Percentiles rank a stretch among this genome's conserved stretches.
These are phyloP conservation scores for Globisporangium sylvaticum DNA, from an alignment of 352 stramenopile species.

Conservation along the genomic window DNA sequence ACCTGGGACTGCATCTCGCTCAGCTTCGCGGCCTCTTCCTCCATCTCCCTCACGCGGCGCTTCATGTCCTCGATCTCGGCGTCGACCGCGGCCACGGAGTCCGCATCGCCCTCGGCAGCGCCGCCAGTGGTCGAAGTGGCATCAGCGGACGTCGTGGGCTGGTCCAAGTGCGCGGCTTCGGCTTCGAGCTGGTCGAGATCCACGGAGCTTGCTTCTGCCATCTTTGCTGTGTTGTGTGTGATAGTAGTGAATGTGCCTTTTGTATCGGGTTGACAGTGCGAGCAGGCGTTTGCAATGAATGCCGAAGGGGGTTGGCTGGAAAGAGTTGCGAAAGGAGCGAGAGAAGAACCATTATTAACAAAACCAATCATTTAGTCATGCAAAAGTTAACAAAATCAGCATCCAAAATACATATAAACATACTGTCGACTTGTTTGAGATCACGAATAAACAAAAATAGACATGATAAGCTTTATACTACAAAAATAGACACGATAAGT, in stretches of 20 bases:
- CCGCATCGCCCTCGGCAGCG: slow-evolving; percentile 21
- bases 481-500: too few relatives aligned
- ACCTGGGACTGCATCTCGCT: slow-evolving; percentile 85
- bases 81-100: slow-evolving; percentile 40
- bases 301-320: background rate
- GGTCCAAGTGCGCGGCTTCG: slow-evolving; percentile 15
- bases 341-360: background rate
- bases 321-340: background rate
- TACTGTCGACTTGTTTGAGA: too few relatives aligned
- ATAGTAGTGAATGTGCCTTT: background rate
- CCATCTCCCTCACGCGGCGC: slow-evolving; percentile 75
- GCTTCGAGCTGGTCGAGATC: slow-evolving; percentile 23
- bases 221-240: background rate
- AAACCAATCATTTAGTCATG: too few relatives aligned
- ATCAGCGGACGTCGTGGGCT: background rate
- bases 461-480: too few relatives aligned
- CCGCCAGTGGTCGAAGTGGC: background rate
- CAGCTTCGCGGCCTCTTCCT: slow-evolving; percentile 78
- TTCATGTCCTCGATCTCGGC: slow-evolving; percentile 86
- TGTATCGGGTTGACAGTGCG: background rate
- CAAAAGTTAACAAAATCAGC: background rate
- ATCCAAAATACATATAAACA: background rate
- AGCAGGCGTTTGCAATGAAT: background rate
- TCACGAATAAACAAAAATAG: too few relatives aligned
- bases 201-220: slow-evolving; percentile 15